phyloP scores from a whole-genome alignment of 2,329 filamentous ascomycete genomes.

The Cadophora sp. region DNA sequence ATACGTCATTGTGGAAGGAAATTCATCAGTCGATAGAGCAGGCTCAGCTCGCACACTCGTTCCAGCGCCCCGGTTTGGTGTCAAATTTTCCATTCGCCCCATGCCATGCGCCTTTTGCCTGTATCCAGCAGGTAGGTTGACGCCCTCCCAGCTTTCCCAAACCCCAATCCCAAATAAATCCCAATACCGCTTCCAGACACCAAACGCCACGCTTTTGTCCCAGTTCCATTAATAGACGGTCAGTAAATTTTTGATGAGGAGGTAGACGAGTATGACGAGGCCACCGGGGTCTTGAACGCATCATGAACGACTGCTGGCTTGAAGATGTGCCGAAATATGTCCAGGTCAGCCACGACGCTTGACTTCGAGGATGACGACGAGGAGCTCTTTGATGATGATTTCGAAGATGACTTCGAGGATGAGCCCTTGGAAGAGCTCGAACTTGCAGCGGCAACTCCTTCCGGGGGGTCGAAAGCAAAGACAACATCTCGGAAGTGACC shows the following conservation, averaged over 20 bases:
- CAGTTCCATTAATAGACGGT: not conserved
- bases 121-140: conserved; percentile 7
- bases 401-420: conserved; percentile 29
- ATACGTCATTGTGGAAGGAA: conserved; percentile 12
- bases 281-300: conserved; percentile 37
- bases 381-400: conserved; percentile 30
- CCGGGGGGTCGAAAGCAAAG: conserved; percentile 68
- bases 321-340: conserved; percentile 63
- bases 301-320: conserved; percentile 49
- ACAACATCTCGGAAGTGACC: conserved; percentile 67
- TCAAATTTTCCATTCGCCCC: not conserved
- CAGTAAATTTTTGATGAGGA: conserved; percentile 14
- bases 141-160: not conserved
- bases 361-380: conserved; percentile 44
- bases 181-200: conserved; percentile 9
- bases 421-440: conserved; percentile 45
- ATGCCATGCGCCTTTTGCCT: conserved; percentile 3
- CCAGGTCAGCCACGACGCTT: conserved; percentile 51
- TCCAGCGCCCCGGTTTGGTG: conserved; percentile 7
- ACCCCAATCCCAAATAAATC: not conserved
- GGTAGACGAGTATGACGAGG: conserved; percentile 4
- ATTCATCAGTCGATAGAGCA: conserved; percentile 3
- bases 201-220: conserved; percentile 18
- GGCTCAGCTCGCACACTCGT: not conserved
- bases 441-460: conserved; percentile 54